Conservation (phyloP, 1,284 basidiomycete species). For the Sphagnurus paluster region DNA sequence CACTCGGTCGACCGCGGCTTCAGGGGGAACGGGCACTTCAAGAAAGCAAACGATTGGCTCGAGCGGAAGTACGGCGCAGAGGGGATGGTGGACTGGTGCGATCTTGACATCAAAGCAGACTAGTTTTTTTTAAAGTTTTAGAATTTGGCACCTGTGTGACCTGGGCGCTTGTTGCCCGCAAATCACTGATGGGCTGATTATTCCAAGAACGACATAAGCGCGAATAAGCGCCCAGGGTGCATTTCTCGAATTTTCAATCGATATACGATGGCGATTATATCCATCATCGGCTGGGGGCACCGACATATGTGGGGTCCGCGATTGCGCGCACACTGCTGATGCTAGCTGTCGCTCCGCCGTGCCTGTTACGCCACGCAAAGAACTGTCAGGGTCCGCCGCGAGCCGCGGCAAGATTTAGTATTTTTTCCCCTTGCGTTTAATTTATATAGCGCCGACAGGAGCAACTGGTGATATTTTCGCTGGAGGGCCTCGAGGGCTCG, state of each 20-base stretch:
- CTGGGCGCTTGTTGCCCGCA: too few relatives aligned
- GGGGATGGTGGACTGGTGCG: conserved; percentile 77
- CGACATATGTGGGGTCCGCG: too few relatives aligned
- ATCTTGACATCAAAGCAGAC: conserved; percentile 33
- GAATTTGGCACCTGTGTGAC: conserved; percentile 1
- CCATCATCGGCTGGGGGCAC: neutral
- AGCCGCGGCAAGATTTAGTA: neutral
- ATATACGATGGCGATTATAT: conserved; percentile 8
- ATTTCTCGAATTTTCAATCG: neutral
- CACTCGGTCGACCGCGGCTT: conserved; percentile 83
- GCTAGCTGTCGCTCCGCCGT: neutral
- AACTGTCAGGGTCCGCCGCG: neutral
- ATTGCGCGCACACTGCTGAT: too few relatives aligned
- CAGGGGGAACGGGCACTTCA: conserved; percentile 91
- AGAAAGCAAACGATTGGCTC: conserved; percentile 83
- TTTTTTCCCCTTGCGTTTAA: too few relatives aligned
- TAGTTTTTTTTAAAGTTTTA: conserved; percentile 20
- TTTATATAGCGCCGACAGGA: too few relatives aligned
- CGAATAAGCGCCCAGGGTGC: neutral
- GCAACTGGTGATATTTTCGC: too few relatives aligned
- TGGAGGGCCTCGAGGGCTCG: too few relatives aligned
- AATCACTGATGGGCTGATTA: conserved; percentile 15
- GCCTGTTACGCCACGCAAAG: conserved; percentile 9
- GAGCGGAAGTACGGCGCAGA: conserved; percentile 71
- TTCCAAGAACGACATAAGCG: conserved; percentile 2